Evolutionary conservation across 1,284 basidiomycete genomes (phyloP).

Genomic region (Ustilago curta): DNA sequence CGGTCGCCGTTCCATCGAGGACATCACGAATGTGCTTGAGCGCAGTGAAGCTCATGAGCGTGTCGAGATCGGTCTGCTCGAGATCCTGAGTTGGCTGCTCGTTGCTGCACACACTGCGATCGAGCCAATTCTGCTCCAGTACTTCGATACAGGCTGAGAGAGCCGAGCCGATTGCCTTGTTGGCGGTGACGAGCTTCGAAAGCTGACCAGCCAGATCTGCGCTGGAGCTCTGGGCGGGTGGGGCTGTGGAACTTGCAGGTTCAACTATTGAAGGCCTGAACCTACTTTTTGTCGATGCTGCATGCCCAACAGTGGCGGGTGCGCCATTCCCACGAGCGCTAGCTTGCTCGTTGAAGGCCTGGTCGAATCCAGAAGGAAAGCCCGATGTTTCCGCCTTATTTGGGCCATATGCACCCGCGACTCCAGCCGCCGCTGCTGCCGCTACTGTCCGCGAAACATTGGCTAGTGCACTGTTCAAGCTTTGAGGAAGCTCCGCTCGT

Average conservation of each 20-base stretch:
- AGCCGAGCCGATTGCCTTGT: conserved; percentile 51
- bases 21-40: conserved; percentile 63
- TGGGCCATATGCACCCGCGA: conserved; percentile 24
- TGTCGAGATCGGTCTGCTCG: conserved; percentile 35
- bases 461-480: conserved; percentile 46
- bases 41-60: conserved; percentile 57
- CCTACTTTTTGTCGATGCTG: conserved; percentile 13
- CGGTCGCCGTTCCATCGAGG: conserved; percentile 45
- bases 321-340: conserved; percentile 9
- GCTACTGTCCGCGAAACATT: conserved; percentile 57
- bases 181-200: conserved; percentile 32
- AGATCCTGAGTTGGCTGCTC: conserved; percentile 17
- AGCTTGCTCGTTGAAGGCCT: conserved; percentile 33
- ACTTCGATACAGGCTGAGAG: conserved; percentile 46
- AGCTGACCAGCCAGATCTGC: conserved; percentile 24
- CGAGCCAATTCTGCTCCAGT: conserved; percentile 15
- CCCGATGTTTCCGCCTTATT: conserved; percentile 24
- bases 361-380: conserved; percentile 45
- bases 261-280: conserved; percentile 3
- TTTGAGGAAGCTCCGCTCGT: conserved; percentile 48
- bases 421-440: conserved; percentile 35
- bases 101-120: background rate
- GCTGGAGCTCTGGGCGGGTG: conserved; percentile 2
- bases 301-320: conserved; percentile 27
- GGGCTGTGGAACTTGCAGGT: background rate